Evolutionary conservation across 148 eudicot genomes (phyloP), one percentile per base, ranked within the genome.

Genomic region (Chenopodium quinoa): DNA sequence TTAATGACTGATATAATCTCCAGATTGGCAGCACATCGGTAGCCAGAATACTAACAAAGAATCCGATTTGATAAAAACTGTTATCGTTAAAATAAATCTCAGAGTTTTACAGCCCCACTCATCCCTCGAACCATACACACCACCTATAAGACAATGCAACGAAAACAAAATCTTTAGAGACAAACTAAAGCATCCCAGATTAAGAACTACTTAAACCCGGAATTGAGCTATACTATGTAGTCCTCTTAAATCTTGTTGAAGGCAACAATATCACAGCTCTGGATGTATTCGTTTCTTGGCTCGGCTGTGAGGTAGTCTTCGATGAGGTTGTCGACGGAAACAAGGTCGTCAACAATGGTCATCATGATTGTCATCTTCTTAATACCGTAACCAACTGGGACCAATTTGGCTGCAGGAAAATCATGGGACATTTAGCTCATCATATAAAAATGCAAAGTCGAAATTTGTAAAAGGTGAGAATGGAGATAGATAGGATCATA

Each of bases 211-310:
- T 16, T 17, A 5, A 14, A 14, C 5, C 19, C 62, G 44, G 17
- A 79, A 32, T 54, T 25, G 17, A 37, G 73, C 52, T 25, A 56
- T 52, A 29, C 22, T 32, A 11, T 23, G 52, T 66, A 19, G 71
- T 54, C 76, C n/a, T 47, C 87, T 89, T 82, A 95, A 73, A 95
- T 95, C 83, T 95, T 95, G 97, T 95, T 95, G 91, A 95, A 95
- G 84, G 99, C 99, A 14, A 86, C 94, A 83, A 95, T 95, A 78
- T 95, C 99, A 72, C 99, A 95, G 79, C 97, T 95, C 89, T 95
- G 99, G 78, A 95, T 89, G 71, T 89, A 83, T 73, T 95, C 99
- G 71, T 84, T 93, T 81, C 83, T 80, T 13, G 99, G 99, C 89
- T 95, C 99, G 5, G 72, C 92, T 0, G 90, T 86, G 62, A 95